Evolutionary conservation across 129 eudicot genomes (phyloP).

Genomic region (Tanacetum coccineum): DNA sequence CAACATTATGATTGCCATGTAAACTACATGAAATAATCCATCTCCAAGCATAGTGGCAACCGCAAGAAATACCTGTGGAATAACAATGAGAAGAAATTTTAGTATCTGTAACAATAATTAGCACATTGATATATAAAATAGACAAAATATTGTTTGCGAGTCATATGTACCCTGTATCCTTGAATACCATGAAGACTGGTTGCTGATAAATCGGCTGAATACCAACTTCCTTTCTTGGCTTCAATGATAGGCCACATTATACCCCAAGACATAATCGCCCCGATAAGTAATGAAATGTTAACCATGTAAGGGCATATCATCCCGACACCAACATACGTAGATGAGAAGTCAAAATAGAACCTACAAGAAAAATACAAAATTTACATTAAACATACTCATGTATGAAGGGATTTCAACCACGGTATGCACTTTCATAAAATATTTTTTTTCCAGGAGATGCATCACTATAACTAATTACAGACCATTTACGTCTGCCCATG

Average conservation of each 20-base stretch:
- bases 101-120: too few species aligned
- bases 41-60: constrained; percentile 67
- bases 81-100: not conserved
- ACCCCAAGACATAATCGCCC: constrained; percentile 66
- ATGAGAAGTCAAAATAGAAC: constrained; percentile 61
- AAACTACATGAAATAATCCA: constrained; percentile 48
- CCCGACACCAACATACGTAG: constrained; percentile 64
- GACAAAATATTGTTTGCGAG: too few species aligned
- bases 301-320: constrained; percentile 65
- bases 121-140: too few species aligned
- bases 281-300: constrained; percentile 49
- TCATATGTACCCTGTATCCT: constrained; percentile 48
- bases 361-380: constrained; percentile 17
- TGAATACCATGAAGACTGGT: constrained; percentile 58
- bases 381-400: not conserved
- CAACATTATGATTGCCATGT: constrained; percentile 34
- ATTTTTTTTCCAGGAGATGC: too few species aligned
- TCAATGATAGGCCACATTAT: constrained; percentile 62
- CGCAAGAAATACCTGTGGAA: constrained; percentile 53
- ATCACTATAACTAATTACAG: not conserved
- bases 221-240: constrained; percentile 56
- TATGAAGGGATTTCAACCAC: not conserved
- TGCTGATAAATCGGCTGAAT: constrained; percentile 30
- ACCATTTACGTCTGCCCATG: not conserved
- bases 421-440: too few species aligned